These are phyloP conservation scores for Pseudodiploospora longispora DNA, from an alignment of 2,329 filamentous ascomycete species.

Conservation along the genomic window DNA sequence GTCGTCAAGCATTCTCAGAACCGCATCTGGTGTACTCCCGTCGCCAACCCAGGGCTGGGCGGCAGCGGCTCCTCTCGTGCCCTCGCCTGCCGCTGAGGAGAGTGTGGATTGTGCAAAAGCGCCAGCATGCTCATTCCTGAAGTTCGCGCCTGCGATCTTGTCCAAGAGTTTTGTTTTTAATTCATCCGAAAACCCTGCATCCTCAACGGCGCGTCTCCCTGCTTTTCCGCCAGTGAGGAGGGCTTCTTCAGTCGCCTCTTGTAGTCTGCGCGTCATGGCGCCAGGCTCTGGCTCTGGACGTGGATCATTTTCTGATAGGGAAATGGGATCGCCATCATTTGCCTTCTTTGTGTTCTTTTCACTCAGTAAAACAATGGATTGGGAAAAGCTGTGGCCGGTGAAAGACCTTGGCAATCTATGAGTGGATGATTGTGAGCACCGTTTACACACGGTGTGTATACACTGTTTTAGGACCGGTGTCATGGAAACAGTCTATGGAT, in stretches of 20 bases:
- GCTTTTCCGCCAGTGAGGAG: conserved; percentile 50
- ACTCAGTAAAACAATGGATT: too few species aligned
- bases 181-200: conserved; percentile 57
- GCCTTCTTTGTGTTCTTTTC: too few species aligned
- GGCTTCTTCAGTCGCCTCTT: conserved; percentile 56
- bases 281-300: conserved; percentile 21
- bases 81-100: conserved; percentile 53
- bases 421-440: too few species aligned
- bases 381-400: too few species aligned
- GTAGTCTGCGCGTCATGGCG: conserved; percentile 48
- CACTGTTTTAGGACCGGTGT: too few species aligned
- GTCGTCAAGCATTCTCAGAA: conserved; percentile 79
- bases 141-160: conserved; percentile 48
- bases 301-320: not conserved
- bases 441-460: too few species aligned
- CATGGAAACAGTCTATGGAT: too few species aligned
- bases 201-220: conserved; percentile 50
- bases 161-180: conserved; percentile 50
- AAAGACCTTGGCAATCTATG: too few species aligned
- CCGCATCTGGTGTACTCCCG: conserved; percentile 66
- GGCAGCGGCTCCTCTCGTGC: conserved; percentile 59
- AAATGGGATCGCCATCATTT: too few species aligned
- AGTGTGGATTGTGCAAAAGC: conserved; percentile 42
- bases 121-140: conserved; percentile 40
- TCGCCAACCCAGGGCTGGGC: conserved; percentile 69